Percentiles rank a stretch among this genome's conserved stretches.
These are phyloP conservation scores for Phialophora chinensis DNA, from an alignment of 2,329 filamentous ascomycete species.

Conservation along the genomic window DNA sequence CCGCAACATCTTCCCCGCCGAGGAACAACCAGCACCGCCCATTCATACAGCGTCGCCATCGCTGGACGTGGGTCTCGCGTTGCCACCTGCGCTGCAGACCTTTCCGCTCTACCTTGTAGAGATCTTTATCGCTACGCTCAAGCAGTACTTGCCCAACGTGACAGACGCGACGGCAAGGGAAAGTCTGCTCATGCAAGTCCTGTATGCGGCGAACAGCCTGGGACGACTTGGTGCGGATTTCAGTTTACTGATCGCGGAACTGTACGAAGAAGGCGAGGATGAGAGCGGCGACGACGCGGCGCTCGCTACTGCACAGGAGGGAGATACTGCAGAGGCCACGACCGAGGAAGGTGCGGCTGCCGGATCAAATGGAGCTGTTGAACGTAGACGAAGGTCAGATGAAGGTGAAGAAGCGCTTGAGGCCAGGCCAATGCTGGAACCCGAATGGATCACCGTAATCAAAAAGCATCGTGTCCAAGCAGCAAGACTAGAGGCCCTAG, in stretches of 20 bases:
- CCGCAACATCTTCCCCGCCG: conserved; percentile 75
- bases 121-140: conserved; percentile 74
- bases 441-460: conserved; percentile 39
- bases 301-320: conserved; percentile 27
- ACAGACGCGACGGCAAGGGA: conserved; percentile 60
- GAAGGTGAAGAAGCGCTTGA: conserved; percentile 5
- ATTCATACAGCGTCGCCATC: conserved; percentile 14
- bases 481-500: conserved; percentile 38
- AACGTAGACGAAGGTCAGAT: neutral
- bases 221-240: conserved; percentile 92
- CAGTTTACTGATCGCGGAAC: conserved; percentile 77
- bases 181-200: conserved; percentile 39
- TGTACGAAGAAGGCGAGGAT: conserved; percentile 48
- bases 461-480: conserved; percentile 41
- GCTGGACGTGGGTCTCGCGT: conserved; percentile 46
- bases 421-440: conserved; percentile 45
- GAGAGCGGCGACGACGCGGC: conserved; percentile 44
- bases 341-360: conserved; percentile 71
- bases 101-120: conserved; percentile 85
- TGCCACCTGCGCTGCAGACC: conserved; percentile 78
- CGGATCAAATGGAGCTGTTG: conserved; percentile 6
- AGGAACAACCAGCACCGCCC: conserved; percentile 34
- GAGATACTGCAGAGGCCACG: neutral
- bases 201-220: conserved; percentile 72
- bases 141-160: conserved; percentile 38